These are phyloP conservation scores for Mycena sanguinolenta DNA, from an alignment of 768 basidiomycete genomes.

Conservation along the genomic window DNA sequence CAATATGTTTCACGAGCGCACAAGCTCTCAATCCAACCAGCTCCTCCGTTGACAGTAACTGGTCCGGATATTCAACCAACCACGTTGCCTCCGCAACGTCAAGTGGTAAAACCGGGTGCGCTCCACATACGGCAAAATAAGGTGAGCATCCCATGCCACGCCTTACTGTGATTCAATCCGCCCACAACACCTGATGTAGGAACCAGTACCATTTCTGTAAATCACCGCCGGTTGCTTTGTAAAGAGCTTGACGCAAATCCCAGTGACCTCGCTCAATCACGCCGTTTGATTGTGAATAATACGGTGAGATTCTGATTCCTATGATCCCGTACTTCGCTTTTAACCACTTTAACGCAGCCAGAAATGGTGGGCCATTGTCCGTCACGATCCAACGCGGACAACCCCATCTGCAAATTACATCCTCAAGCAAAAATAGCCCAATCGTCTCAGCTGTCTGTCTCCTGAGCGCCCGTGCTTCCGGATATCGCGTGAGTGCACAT, in stretches of 20 bases:
- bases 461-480: neutral
- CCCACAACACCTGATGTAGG: conserved; percentile 26
- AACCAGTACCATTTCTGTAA: neutral
- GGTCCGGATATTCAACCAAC: conserved; percentile 35
- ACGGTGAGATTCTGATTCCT: neutral
- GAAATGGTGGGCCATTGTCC: neutral
- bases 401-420: neutral
- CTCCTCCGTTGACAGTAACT: conserved; percentile 27
- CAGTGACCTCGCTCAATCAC: neutral
- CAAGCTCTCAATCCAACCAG: conserved; percentile 37
- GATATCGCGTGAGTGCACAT: neutral
- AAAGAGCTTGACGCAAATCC: neutral
- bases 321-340: neutral
- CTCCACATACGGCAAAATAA: conserved; percentile 37
- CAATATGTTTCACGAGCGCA: conserved; percentile 28
- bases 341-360: neutral
- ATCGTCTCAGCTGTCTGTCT: neutral
- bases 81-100: conserved; percentile 47
- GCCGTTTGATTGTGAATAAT: neutral
- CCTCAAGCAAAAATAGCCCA: neutral
- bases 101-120: conserved; percentile 39
- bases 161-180: conserved; percentile 36
- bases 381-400: neutral
- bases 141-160: conserved; percentile 37
- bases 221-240: neutral